Percentiles rank a stretch among this genome's conserved stretches.
Conservation (phyloP, 106 monocot species). For the Dendrobium huoshanense region DNA sequence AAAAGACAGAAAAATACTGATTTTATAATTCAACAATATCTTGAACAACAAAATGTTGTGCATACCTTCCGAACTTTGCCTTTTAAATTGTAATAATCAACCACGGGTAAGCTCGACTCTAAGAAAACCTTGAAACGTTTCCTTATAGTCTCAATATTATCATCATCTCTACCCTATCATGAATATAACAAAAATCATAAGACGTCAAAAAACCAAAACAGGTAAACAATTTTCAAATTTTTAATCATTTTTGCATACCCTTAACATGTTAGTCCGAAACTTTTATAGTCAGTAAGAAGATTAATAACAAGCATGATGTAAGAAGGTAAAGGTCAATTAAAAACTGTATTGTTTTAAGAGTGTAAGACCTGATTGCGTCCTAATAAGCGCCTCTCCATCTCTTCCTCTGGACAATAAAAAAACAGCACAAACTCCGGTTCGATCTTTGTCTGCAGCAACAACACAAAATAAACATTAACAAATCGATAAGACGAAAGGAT, state of each 20-base stretch:
- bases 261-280: background rate
- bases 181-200: background rate
- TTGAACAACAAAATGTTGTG: background rate
- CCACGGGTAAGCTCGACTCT: constrained; percentile 70
- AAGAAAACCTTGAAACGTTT: constrained; percentile 73
- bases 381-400: constrained; percentile 75
- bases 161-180: constrained; percentile 75
- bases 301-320: background rate
- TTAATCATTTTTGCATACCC: background rate
- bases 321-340: background rate
- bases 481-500: background rate
- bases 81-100: constrained; percentile 62
- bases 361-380: constrained; percentile 61
- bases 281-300: background rate
- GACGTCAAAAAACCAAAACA: background rate
- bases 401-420: constrained; percentile 81
- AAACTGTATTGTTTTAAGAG: background rate
- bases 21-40: background rate
- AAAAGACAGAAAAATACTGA: background rate
- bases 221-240: background rate
- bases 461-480: constrained; percentile 6
- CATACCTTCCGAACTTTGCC: constrained; percentile 75
- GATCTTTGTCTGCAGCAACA: constrained; percentile 49
- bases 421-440: constrained; percentile 76
- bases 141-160: constrained; percentile 87